These are phyloP conservation scores for Saccharomyces eubayanus DNA, from an alignment of 805 yeast genomes.

Conservation along the genomic window DNA sequence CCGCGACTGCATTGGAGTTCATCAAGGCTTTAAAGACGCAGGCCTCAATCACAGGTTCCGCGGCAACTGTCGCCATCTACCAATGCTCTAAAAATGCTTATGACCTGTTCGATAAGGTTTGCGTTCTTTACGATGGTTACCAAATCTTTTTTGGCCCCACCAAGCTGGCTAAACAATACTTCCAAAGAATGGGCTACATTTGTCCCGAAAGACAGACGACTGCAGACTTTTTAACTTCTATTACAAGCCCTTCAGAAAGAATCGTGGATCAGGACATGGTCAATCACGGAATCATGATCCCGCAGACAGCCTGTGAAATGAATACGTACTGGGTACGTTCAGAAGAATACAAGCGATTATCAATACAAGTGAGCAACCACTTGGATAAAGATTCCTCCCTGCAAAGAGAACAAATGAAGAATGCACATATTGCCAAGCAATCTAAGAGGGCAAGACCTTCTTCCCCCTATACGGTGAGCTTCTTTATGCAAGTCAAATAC, in stretches of 20 bases:
- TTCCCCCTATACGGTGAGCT: conserved; percentile 42
- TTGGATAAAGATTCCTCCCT: not conserved
- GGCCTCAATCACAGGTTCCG: conserved; percentile 39
- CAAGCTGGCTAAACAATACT: conserved; percentile 38
- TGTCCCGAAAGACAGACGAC: conserved; percentile 50
- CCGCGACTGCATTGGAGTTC: conserved; percentile 50
- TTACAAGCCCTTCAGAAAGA: conserved; percentile 47
- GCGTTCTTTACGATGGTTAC: conserved; percentile 44
- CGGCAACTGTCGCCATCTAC: conserved; percentile 52
- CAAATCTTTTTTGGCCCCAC: conserved; percentile 46
- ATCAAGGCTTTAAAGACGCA: conserved; percentile 43
- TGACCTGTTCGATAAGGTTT: conserved; percentile 46
- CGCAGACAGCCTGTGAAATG: conserved; percentile 44
- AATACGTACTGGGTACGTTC: conserved; percentile 40
- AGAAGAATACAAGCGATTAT: conserved; percentile 32
- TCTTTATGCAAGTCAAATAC: conserved; percentile 39
- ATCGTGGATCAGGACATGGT: conserved; percentile 33
- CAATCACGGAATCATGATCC: conserved; percentile 40
- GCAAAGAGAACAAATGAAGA: conserved; percentile 10
- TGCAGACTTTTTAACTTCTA: conserved; percentile 46
- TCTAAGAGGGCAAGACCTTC: conserved; percentile 33
- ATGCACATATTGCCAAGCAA: conserved; percentile 40
- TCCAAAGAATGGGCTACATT: conserved; percentile 43
- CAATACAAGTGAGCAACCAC: conserved; percentile 36
- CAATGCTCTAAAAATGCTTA: conserved; percentile 49